Base-by-base conservation (phyloP, 1,284 basidiomycete genomes). In the Boletus semigastroideus region DNA sequence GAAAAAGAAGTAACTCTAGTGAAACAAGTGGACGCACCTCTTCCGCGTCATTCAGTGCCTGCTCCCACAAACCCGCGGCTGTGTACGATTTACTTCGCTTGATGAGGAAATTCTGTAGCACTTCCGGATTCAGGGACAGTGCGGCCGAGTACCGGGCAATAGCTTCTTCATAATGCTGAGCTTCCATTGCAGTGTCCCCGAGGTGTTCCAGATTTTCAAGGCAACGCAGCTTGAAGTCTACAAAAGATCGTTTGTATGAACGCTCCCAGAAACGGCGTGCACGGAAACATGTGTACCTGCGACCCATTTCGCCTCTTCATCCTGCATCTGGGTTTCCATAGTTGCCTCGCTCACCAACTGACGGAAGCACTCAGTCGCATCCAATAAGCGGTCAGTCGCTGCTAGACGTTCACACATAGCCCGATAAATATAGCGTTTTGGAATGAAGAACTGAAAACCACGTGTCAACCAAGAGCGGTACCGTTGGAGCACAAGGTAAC, bases 31-130 rank as follows among this genome's bases (percentile, higher is more conserved):
- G 19, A 12, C 39, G 2, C 7, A 51, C 56, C 19, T 33, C 7
- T n/a, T 59, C 13, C 2, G 56, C 58, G 19, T 58, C 54, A 14
- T 30, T 22, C 2, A 57, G 22, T 3, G 57, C 45, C 1, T 48
- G 28, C 13, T 50, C 12, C 42, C 54, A 59, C 3, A 22, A 7
- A 6, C 25, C 36, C 10, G 0, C 37, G 1, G n/a, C 33, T 6
- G 38, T 20, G 16, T 31, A 42, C 7, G 40, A 52, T 17, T 30
- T 47, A 22, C 52, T 56, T 31, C 55, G 55, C 27, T 54, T 49
- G 22, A 42, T n/a, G 11, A 54, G 19, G 2, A 54, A 39, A 28
- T 7, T 43, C 11, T 30, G 41, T 4, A 46, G 28, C 5, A n/a
- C 11, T 11, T 14, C 20, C 9, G 31, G 33, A 22, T 33, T 16